Base-by-base conservation (phyloP, 805 yeast genomes). In the Torulaspora quercuum region DNA sequence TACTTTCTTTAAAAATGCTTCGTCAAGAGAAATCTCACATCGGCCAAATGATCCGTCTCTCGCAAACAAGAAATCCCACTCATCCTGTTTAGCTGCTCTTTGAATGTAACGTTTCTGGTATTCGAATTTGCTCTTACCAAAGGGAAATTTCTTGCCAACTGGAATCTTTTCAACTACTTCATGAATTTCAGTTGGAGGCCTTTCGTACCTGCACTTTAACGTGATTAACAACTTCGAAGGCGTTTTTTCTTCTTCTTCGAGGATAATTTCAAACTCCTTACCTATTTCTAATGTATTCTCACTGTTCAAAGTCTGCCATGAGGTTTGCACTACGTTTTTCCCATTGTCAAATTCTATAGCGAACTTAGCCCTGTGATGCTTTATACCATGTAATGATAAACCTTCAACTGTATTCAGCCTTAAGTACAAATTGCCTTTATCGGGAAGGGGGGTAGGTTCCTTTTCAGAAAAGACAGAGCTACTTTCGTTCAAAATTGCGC, bases 1-100 rank as follows among this genome's bases (percentile, higher is more conserved):
- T 11, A 33, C 30, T 18, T 39, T 29, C 1, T 43, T 23, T 24
- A 60, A 41, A 25, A 47, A 46, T 3, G 31, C 39, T 4, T 43
- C 41, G 35, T 46, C 36, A 6, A 60, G 29, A 6, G 73, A 73
- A 36, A 89, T 67, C 48, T 81, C 78, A 36, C 83, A 75, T 51
- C 90, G 72, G 6, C 87, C 95, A 69, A 85, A 88, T 23, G 95
- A 85, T 2, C 97, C 97, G 58, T 87, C 94, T 21, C 70, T 69
- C 1, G 97, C 95, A 45, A 87, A 72, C 37, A 74, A 64, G 21
- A 67, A 59, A 21, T 73, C 74, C 82, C 90, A 75, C 2, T 70
- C 63, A 63, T 83, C 94, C 16, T 48, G 39, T 3, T 61, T 59
- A 1, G 72, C 66, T 20, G 73, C 69, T 42, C 68, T 67, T 2